These are phyloP conservation scores for Phytopythium helicoides DNA, from an alignment of 352 stramenopile genomes.

Conservation along the genomic window DNA sequence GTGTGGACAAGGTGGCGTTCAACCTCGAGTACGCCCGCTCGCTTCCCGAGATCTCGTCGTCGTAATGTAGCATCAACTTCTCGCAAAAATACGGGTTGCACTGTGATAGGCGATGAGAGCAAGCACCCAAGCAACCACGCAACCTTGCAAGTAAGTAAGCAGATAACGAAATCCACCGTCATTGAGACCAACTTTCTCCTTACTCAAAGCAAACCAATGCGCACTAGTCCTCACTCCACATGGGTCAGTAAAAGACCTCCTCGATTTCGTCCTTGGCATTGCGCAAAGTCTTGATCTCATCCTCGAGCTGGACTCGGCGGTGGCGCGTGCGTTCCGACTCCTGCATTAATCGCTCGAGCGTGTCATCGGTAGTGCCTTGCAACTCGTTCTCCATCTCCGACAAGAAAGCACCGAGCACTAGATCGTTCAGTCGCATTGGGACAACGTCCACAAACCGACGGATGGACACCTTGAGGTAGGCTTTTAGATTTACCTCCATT, in stretches of 20 bases:
- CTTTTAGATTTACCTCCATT: conserved; percentile 28
- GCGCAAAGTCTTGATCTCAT: conserved; percentile 24
- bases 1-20: not conserved
- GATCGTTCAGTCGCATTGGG: conserved; percentile 32
- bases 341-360: conserved; percentile 27
- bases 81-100: too few species aligned
- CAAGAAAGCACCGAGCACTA: conserved; percentile 28
- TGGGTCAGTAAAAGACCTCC: conserved; percentile 23
- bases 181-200: too few species aligned
- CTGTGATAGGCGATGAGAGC: too few species aligned
- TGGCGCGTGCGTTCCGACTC: conserved; percentile 26
- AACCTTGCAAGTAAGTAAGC: too few species aligned
- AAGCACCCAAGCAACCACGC: too few species aligned
- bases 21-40: not conserved
- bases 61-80: too few species aligned
- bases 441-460: conserved; percentile 31
- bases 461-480: conserved; percentile 32
- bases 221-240: not conserved
- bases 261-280: conserved; percentile 35
- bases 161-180: too few species aligned
- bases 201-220: too few species aligned
- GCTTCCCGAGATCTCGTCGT: not conserved
- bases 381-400: conserved; percentile 23
- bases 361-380: conserved; percentile 29
- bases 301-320: conserved; percentile 18